Evolutionary conservation across 768 basidiomycete genomes (phyloP).

Genomic region (Suillus alpinus): DNA sequence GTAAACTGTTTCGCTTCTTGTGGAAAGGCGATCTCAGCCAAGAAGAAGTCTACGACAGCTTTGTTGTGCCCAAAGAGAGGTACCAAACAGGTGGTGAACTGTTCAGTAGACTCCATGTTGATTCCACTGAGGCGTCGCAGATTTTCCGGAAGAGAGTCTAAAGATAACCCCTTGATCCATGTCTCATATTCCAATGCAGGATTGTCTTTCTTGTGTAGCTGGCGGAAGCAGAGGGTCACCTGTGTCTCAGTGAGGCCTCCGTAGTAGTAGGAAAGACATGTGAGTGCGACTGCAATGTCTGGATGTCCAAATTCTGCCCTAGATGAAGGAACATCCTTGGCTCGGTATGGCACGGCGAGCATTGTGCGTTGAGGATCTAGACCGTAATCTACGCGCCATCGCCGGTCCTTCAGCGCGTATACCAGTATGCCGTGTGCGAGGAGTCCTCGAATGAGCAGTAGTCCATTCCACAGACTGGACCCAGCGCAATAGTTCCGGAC

Average conservation of each 20-base stretch:
- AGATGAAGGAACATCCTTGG: slow-evolving; percentile 46
- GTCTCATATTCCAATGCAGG: slow-evolving; percentile 38
- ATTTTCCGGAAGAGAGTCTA: slow-evolving; percentile 22
- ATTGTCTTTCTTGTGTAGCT: slow-evolving; percentile 39
- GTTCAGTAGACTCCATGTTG: slow-evolving; percentile 39
- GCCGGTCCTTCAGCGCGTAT: slow-evolving; percentile 34
- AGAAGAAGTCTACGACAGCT: slow-evolving; percentile 45
- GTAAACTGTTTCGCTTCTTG: slow-evolving; percentile 48
- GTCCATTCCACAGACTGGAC: slow-evolving; percentile 31
- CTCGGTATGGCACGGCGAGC: slow-evolving; percentile 51
- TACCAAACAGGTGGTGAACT: slow-evolving; percentile 24
- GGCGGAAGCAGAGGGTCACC: slow-evolving; percentile 34
- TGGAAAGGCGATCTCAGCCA: slow-evolving; percentile 47
- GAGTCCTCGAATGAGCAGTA: slow-evolving; percentile 46
- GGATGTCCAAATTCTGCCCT: slow-evolving; percentile 54
- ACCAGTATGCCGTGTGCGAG: slow-evolving; percentile 40
- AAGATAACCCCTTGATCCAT: slow-evolving; percentile 30
- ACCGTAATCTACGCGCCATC: slow-evolving; percentile 55
- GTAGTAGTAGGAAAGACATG: slow-evolving; percentile 50
- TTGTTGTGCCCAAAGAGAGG: slow-evolving; percentile 39
- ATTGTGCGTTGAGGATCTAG: slow-evolving; percentile 40
- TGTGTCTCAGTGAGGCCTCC: slow-evolving; percentile 40
- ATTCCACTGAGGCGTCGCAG: slow-evolving; percentile 37
- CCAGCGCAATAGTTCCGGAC: slow-evolving; percentile 15
- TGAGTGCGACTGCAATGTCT: slow-evolving; percentile 44